Base-by-base conservation (phyloP, 2,329 filamentous ascomycete species). In the Fusarium sp. region DNA sequence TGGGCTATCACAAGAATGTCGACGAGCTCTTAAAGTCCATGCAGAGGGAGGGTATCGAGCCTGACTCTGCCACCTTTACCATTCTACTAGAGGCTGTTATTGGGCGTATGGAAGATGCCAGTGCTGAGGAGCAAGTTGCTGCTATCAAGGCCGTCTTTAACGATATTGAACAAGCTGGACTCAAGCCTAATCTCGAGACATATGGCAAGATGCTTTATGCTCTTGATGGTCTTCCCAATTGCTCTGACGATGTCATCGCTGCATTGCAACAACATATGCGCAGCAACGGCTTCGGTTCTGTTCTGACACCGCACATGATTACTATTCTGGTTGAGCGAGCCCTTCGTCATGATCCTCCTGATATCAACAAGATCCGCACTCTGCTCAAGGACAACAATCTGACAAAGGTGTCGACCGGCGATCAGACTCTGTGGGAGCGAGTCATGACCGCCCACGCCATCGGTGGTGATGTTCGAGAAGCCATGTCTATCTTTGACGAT, bases 241-340 rank as follows among this genome's bases (percentile, higher is more conserved):
- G 80, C 43, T 82, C 84, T 30, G 83, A 83, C 46, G 80, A 82
- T 4, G 88, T 90, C 62, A 87, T 93, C 19, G 86, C 87, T 49
- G 86, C 86, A 4, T 86, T 96, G 12, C 85, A 94, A 47, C 81
- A 84, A 3, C 88, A 92, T 79, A 92, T 96, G 87, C 82, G 83
- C 57, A 74, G 77, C 10, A 82, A 85, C 30, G 86, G 87, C 25
- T 77, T 92, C 47, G 79, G 86, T 53, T 86, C 90, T 6, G 88
- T 88, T 10, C 81, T 90, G 5, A 88, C 88, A 8, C 81, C 89
- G 3, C 88, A 94, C 75, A 93, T 94, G 77, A 93, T 93, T 83
- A 95, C 93, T 30, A 93, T 92, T 77, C 87, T 96, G 25, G 84
- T 93, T 50, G 88, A 91, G 50, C 86, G 92, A 78, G 92, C 91